Evolutionary conservation across 225 moss, liverwort and hornwort genomes (phyloP), one percentile per base, ranked within the genome.

Genomic region (Physcomitrium patens): DNA sequence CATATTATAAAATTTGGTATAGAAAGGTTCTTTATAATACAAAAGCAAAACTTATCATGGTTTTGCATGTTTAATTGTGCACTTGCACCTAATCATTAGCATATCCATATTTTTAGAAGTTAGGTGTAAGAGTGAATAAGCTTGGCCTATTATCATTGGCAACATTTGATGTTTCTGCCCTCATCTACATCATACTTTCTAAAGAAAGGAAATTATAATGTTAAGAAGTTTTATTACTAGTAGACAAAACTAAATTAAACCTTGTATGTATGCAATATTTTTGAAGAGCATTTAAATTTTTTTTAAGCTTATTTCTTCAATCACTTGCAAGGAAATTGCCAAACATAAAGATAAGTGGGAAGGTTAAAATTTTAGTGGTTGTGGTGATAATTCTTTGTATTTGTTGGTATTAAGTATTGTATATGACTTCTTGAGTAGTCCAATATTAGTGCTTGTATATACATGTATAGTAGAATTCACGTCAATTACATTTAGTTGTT

Each of bases 341-440:
- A 24, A 67, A 2, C 69, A 75, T 74, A 75, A 85, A 56, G 75
- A 78, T 74, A 77, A 65, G 82, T 12, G 69, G 79, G 65, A 82
- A 86, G 77, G 65, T 63, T 73, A 86, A 77, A 26, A 9, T 82
- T 69, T 66, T 82, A 41, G 57, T 77, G 60, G 62, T 77, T 51
- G 76, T 82, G 52, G 27, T 82, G 61, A 76, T 79, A 10, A 73
- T 86, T 37, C 73, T 86, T 53, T 86, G 79, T 67, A 5, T 86
- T 50, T 86, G 85, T 52, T 82, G 82, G 73, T 82, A 79, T 74
- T 77, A 79, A 55, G 82, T 86, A 16, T 82, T 79, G 49, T 74
- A 46, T 77, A 79, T 86, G 24, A 45, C 65, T 23, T 57, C 85
- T 60, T 85, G 79, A 85, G 47, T 49, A 31, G 31, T 45, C 9